Evolutionary conservation across 257 asterid genomes (phyloP).

Genomic region (Henckelia pumila): DNA sequence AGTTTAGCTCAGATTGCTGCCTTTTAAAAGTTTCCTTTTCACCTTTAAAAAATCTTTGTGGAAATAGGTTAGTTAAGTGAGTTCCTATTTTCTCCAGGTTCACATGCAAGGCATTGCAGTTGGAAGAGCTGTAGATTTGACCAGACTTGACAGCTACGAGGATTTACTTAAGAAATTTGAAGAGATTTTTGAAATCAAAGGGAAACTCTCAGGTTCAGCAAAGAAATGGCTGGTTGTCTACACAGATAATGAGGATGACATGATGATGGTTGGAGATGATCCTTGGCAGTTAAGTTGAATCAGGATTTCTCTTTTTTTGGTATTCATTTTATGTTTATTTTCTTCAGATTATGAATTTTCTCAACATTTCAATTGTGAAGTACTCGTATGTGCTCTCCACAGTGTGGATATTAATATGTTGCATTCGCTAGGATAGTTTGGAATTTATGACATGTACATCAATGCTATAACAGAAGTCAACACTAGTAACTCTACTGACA

Average conservation of each 20-base stretch:
- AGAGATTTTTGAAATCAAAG: constrained; percentile 82
- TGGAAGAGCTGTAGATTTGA: constrained; percentile 93
- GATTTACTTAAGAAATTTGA: constrained; percentile 84
- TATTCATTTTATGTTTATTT: constrained; percentile 9
- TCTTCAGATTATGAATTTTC: constrained; percentile 12
- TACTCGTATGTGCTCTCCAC: no score
- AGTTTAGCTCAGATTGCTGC: neutral
- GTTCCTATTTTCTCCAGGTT: constrained; percentile 42
- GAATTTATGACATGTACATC: neutral
- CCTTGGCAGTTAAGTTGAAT: constrained; percentile 93
- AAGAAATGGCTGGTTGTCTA: constrained; percentile 97
- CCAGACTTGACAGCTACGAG: constrained; percentile 68
- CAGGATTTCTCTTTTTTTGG: constrained; percentile 19
- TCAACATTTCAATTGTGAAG: constrained; percentile 9
- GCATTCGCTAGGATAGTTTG: constrained; percentile 6
- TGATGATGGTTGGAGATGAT: constrained; percentile 99
- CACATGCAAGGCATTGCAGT: constrained; percentile 96
- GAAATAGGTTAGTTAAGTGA: constrained; percentile 1
- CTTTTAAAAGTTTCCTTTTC: neutral
- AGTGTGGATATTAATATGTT: no score
- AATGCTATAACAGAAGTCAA: neutral
- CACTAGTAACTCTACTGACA: neutral
- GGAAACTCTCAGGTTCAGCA: constrained; percentile 66
- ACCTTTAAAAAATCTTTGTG: neutral
- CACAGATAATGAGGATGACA: constrained; percentile 94